Conservation (phyloP, 2,329 filamentous ascomycete species). For the Diaporthe sp. region DNA sequence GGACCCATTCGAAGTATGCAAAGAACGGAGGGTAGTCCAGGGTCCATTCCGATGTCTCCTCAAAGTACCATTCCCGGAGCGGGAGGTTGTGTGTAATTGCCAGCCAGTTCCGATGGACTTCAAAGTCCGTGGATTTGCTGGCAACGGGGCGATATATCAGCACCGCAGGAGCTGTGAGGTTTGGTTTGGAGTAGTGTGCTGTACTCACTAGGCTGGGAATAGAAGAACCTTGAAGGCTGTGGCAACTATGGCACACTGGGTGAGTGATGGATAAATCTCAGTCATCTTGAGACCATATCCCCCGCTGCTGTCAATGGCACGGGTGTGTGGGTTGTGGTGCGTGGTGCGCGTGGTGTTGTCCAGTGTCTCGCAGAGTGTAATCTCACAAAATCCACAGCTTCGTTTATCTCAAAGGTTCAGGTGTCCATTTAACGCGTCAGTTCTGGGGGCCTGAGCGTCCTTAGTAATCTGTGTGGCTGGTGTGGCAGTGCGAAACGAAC, state of each 20-base stretch:
- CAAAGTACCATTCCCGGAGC: constrained; percentile 92
- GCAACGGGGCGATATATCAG: constrained; percentile 43
- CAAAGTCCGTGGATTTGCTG: constrained; percentile 99
- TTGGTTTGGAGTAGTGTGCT: background rate
- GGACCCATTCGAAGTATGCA: constrained; percentile 93
- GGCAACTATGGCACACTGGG: constrained; percentile 88
- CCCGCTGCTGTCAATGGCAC: constrained; percentile 12
- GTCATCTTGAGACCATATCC: constrained; percentile 68
- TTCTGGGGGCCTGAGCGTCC: too few relatives aligned
- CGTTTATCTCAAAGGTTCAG: too few relatives aligned
- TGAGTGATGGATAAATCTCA: constrained; percentile 87
- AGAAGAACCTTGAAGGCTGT: constrained; percentile 92
- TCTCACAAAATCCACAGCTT: constrained; percentile 23
- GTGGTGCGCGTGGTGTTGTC: background rate
- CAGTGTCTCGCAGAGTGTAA: constrained; percentile 1
- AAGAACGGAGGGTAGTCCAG: constrained; percentile 99
- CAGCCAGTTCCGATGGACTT: constrained; percentile 99
- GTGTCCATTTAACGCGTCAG: too few relatives aligned
- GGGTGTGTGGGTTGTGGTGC: background rate
- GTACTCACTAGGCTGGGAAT: constrained; percentile 91
- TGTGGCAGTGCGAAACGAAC: too few relatives aligned
- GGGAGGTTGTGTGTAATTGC: constrained; percentile 94
- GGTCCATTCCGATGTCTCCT: constrained; percentile 99
- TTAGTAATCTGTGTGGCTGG: too few relatives aligned
- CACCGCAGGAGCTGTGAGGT: background rate